These are phyloP conservation scores for Furcasterigmium furcatum DNA, from an alignment of 2,329 filamentous ascomycete species.

Conservation along the genomic window DNA sequence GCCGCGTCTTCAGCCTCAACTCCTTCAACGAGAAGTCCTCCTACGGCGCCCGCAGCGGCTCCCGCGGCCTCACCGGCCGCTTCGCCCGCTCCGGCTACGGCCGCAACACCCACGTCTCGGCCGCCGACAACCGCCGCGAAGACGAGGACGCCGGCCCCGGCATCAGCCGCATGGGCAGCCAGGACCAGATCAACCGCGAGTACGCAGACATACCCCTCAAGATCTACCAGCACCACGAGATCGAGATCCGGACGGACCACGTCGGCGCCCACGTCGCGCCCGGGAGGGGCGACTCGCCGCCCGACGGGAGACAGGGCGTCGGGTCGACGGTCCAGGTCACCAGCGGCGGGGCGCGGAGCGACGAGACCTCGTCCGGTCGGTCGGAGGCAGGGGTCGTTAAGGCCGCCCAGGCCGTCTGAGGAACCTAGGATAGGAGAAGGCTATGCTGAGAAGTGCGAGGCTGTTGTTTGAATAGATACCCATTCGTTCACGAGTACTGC, in stretches of 20 bases:
- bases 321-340: background rate
- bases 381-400: background rate
- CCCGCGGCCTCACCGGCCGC: constrained; percentile 12
- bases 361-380: background rate
- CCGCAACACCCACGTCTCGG: constrained; percentile 15
- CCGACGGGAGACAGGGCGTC: background rate
- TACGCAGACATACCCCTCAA: constrained; percentile 26
- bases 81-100: constrained; percentile 19
- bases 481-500: too few relatives aligned
- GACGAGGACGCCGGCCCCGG: constrained; percentile 13
- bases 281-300: background rate
- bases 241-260: constrained; percentile 17
- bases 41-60: constrained; percentile 18
- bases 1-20: constrained; percentile 28
- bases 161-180: constrained; percentile 26
- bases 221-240: constrained; percentile 31
- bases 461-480: too few relatives aligned
- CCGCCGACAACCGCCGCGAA: constrained; percentile 14
- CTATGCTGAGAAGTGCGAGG: too few relatives aligned
- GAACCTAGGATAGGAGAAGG: background rate
- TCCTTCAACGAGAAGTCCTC: constrained; percentile 27
- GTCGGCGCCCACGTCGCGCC: background rate
- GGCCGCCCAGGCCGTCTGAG: background rate
- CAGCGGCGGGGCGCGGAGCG: background rate
- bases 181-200: constrained; percentile 30